phyloP scores from a whole-genome alignment of 148 eudicot genomes.

The Cornus suecica region DNA sequence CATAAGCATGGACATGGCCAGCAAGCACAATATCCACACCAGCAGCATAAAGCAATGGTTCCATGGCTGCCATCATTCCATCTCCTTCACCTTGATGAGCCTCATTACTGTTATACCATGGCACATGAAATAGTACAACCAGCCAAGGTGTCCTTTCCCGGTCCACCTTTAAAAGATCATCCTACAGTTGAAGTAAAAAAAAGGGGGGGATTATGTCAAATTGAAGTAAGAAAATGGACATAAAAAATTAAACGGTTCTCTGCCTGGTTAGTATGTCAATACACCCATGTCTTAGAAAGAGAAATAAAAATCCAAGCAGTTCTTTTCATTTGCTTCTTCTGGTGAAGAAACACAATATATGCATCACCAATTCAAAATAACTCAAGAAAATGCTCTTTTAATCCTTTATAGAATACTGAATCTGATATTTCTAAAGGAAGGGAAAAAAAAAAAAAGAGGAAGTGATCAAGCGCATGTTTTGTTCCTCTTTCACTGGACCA shows the following conservation, averaged over 20 bases:
- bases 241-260: not conserved
- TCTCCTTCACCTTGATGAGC: conserved; percentile 98
- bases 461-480: not conserved
- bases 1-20: conserved; percentile 98
- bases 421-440: not conserved
- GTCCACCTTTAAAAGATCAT: conserved; percentile 85
- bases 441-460: not conserved
- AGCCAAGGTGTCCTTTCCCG: conserved; percentile 89
- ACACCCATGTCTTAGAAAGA: not conserved
- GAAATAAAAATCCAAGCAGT: not conserved
- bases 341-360: too few relatives aligned
- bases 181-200: conserved; percentile 39
- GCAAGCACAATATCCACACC: conserved; percentile 81
- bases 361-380: not conserved
- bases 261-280: not conserved
- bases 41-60: conserved; percentile 87
- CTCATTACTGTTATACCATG: conserved; percentile 91
- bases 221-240: too few relatives aligned
- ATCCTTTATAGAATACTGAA: not conserved
- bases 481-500: not conserved
- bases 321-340: not conserved
- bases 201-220: not conserved
- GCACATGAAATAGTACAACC: conserved; percentile 77
- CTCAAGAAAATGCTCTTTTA: not conserved
- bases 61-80: conserved; percentile 78